Evolutionary conservation across 495 filamentous ascomycete species (phyloP), one percentile per base, ranked within the genome.

Genomic region (Penicillium turbatum): DNA sequence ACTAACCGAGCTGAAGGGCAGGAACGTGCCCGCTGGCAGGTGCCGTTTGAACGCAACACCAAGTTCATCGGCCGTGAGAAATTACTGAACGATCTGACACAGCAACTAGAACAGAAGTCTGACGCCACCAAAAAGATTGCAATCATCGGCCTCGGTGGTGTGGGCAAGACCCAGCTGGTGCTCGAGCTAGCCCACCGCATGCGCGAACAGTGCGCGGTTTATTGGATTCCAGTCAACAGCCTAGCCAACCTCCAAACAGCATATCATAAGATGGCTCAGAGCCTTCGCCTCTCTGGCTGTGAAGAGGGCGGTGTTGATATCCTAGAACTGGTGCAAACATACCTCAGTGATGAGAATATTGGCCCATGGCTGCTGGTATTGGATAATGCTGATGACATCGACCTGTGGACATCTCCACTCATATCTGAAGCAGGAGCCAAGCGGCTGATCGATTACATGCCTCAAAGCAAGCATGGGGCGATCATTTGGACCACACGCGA

Each of bases 91-190:
- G n/a, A n/a, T n/a, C n/a, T n/a, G n/a, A n/a, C n/a, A n/a, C n/a
- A n/a, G n/a, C n/a, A n/a, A n/a, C n/a, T n/a, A n/a, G n/a, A n/a
- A n/a, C n/a, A n/a, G n/a, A n/a, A n/a, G n/a, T n/a, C n/a, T n/a
- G n/a, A n/a, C n/a, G n/a, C n/a, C n/a, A n/a, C n/a, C n/a, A n/a
- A n/a, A n/a, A n/a, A n/a, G n/a, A n/a, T 67, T 13, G 56, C 74
- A 7, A 57, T 82, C 17, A 51, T 57, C 4, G 78, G 79, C 1
- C 64, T 78, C 9, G 76, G 75, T 9, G 76, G 76, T 13, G 65
- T 77, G 10, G 76, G 75, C 5, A 82, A 80, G 57, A 78, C 78
- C 6, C 78, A 79, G 58, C 53, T 82, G 8, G 77, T 70, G 1
- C 57, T 83, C n/a, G 68, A 76, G 50, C 48, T 79, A 45, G 71